These are phyloP conservation scores for Parathielavia hyrcaniae DNA, from an alignment of 495 filamentous ascomycete genomes.

Conservation along the genomic window DNA sequence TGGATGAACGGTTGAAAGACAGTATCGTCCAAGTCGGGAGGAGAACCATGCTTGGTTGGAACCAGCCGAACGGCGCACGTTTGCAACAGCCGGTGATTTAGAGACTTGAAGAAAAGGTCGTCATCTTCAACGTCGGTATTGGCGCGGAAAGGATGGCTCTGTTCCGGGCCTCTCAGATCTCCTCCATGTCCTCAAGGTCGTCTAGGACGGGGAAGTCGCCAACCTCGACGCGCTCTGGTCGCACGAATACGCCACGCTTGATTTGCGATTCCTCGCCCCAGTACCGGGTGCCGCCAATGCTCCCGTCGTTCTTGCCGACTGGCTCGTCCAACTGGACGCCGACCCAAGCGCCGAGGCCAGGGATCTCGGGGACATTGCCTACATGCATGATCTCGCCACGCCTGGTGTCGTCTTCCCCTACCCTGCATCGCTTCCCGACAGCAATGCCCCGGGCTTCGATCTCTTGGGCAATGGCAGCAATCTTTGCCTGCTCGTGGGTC, in stretches of 20 bases:
- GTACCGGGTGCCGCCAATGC: constrained; percentile 67
- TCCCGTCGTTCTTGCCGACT: constrained; percentile 85
- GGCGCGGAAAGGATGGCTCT: no score
- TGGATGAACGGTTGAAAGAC: no score
- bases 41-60: no score
- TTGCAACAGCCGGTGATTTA: no score
- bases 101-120: no score
- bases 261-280: constrained; percentile 56
- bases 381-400: constrained; percentile 80
- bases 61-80: no score
- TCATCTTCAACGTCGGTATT: neutral
- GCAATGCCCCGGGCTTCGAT: constrained; percentile 60
- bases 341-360: constrained; percentile 70
- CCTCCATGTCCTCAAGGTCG: constrained; percentile 80
- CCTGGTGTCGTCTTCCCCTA: constrained; percentile 59
- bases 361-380: constrained; percentile 76
- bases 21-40: no score
- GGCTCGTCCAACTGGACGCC: constrained; percentile 83
- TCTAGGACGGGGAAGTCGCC: constrained; percentile 75
- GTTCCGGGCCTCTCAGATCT: constrained; percentile 54
- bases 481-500: constrained; percentile 60
- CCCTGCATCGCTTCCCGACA: constrained; percentile 57
- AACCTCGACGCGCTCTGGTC: constrained; percentile 82
- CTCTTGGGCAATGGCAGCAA: constrained; percentile 58
- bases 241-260: constrained; percentile 79